These are phyloP conservation scores for Cystoderma amianthinum DNA, from an alignment of 768 basidiomycete species.

Conservation along the genomic window DNA sequence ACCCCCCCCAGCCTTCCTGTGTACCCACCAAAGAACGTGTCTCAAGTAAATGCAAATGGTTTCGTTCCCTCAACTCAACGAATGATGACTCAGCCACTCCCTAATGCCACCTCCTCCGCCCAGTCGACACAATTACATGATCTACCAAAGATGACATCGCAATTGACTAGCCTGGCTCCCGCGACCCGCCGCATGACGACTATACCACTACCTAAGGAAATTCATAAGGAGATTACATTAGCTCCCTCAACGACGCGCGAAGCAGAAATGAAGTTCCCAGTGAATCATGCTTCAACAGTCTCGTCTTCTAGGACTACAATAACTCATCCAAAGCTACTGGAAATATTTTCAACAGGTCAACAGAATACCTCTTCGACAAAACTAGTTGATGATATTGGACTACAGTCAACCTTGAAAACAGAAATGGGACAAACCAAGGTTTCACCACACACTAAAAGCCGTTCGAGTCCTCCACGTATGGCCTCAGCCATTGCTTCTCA, in stretches of 20 bases:
- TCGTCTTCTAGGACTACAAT: background rate
- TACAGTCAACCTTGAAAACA: background rate
- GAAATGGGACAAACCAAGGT: background rate
- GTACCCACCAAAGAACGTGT: no score
- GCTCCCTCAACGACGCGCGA: background rate
- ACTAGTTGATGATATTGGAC: background rate
- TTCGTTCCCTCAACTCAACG: no score
- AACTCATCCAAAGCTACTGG: slow-evolving; percentile 4
- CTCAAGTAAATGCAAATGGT: no score
- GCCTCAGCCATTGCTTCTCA: background rate
- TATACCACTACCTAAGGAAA: background rate
- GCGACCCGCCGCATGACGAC: background rate
- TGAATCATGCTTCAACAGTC: background rate
- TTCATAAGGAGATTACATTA: background rate
- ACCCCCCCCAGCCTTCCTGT: no score
- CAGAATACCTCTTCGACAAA: background rate
- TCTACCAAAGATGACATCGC: background rate
- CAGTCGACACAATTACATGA: no score
- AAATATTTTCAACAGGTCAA: slow-evolving; percentile 2
- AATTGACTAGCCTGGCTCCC: background rate
- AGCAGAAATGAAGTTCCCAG: background rate
- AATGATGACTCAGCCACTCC: no score
- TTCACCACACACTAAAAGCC: background rate
- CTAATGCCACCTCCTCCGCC: no score
- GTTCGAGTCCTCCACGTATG: background rate